Base-by-base conservation (phyloP, 2,329 filamentous ascomycete species). In the Hymenoscyphus fraxineus region DNA sequence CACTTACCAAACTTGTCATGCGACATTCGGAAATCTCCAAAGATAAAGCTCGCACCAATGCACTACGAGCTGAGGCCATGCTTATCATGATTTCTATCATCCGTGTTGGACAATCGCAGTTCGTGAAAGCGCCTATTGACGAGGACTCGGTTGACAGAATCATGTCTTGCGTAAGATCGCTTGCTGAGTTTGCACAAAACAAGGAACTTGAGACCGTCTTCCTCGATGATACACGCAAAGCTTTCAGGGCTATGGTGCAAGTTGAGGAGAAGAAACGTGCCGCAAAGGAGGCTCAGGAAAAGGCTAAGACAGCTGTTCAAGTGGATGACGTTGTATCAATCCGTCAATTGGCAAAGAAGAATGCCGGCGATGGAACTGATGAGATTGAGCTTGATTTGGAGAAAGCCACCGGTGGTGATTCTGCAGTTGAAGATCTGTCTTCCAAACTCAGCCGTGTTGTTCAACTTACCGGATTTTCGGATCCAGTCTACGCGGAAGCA, bases 81-180 rank as follows among this genome's bases (percentile, higher is more conserved):
- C 85, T 99, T 61, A 98, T 99, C 76, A 97, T 98, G 93, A 97
- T 99, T 72, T 98, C 95, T 5, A 96, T 99, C 71, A 92, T 99
- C 70, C 93, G 95, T 59, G 95, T 97, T 66, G 95, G 95, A 51
- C 95, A 99, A 79, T 98, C 94, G n/a, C 92, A 97, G 69, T 99
- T 99, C 71, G 95, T 96, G 75, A 98, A 98, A 81, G 90, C 92
- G 1, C 91, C 93, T 2, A 98, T 99, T 69, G 95, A 99, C 68
- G 95, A 99, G 77, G 95, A 99, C 76, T 97, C 95, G 0, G 86
- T 98, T n/a, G 95, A 99, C 77, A 89, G 95, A 72, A 94, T 99
- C 77, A 98, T 99, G 95, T 93, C 92, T 47, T 98, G 94, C 75
- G 92, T 99, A 39, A 89, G 94, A 67, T 95, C 93, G 7, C 83